Percentiles rank a stretch among this genome's conserved stretches.
Evolutionary conservation across 306 rosid species (phyloP).

Genomic region (Albizia julibrissin): DNA sequence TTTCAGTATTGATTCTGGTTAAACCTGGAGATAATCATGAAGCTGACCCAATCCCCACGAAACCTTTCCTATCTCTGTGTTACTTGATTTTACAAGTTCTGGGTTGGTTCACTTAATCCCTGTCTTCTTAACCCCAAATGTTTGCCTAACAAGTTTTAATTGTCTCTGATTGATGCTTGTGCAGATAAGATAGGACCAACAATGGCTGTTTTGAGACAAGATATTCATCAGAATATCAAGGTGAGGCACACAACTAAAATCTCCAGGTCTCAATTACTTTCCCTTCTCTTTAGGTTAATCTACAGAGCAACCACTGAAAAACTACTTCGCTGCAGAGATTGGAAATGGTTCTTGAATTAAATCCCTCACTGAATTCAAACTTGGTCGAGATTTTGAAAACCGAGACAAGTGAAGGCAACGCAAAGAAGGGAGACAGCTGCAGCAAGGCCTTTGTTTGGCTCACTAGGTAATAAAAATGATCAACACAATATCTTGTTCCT

Average conservation of each 20-base stretch:
- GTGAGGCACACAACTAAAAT: constrained; percentile 33
- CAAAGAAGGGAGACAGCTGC: constrained; percentile 57
- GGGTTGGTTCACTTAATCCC: constrained; percentile 47
- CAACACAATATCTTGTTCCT: neutral
- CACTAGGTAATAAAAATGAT: constrained; percentile 55
- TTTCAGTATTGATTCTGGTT: constrained; percentile 48
- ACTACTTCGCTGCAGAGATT: constrained; percentile 55
- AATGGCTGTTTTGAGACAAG: constrained; percentile 89
- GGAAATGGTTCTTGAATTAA: constrained; percentile 64
- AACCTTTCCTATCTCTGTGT: constrained; percentile 75
- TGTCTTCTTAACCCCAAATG: constrained; percentile 33
- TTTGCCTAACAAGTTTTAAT: constrained; percentile 19
- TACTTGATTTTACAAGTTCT: constrained; percentile 76
- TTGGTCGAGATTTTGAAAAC: constrained; percentile 76
- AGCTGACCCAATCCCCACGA: constrained; percentile 57
- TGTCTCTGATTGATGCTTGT: constrained; percentile 25
- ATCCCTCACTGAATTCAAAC: constrained; percentile 60
- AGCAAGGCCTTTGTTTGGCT: constrained; percentile 88
- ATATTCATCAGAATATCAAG: constrained; percentile 80
- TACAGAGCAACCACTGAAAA: neutral
- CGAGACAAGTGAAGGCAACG: constrained; percentile 60
- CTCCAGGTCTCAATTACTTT: neutral
- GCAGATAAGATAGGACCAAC: constrained; percentile 97
- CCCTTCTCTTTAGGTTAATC: neutral
- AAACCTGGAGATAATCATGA: constrained; percentile 42